Evolutionary conservation across 202 grass and related monocot genomes (phyloP), one percentile per base, ranked within the genome.

Genomic region (Elaeis oleifera): DNA sequence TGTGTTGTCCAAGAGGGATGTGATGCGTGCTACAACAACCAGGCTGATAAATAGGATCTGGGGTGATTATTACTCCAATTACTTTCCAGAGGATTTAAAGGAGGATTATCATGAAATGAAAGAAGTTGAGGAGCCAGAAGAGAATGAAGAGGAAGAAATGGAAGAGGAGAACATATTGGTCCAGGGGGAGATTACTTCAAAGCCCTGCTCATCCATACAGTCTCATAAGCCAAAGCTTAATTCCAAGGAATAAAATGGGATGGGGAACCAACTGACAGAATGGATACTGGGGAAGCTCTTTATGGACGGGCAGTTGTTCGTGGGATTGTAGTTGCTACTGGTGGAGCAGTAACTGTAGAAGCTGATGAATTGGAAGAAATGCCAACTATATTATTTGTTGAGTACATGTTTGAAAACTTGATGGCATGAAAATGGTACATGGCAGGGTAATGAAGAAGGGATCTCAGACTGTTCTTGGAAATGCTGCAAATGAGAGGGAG

Each of bases 21-120:
- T 77, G 13, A 99, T 99, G 94, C 84, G 94, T 71, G 94, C 94
- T 65, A 99, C 88, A 23, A 99, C 94, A 54, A 99, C 94, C 36
- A 78, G 29, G 59, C 50, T 99, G 59, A 86, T 99, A 76, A 94
- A 89, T 70, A 85, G 75, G 56, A 86, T 99, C 56, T 99, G 88
- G 88, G 78, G 77, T 14, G 88, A 99, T 49, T 99, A 99, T 59
- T 99, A 99, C 62, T 71, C 83, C n/a, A 80, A 84, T 72, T 68
- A 86, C 81, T 99, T 94, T 61, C 94, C 94, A 56, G 94, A 99
- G 58, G 88, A 94, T 82, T 70, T 64, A 48, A 92, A 82, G 67
- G 82, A 85, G 49, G 79, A 85, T 78, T 69, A 29, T n/a, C 76
- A 80, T 69, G 94, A 87, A 80, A 18, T 53, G 58, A 82, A 82